A percentile compares a stretch with the other conserved stretches of the same genome.
Evolutionary conservation across 768 basidiomycete genomes (phyloP).

Genomic region (Kwoniella sp.): DNA sequence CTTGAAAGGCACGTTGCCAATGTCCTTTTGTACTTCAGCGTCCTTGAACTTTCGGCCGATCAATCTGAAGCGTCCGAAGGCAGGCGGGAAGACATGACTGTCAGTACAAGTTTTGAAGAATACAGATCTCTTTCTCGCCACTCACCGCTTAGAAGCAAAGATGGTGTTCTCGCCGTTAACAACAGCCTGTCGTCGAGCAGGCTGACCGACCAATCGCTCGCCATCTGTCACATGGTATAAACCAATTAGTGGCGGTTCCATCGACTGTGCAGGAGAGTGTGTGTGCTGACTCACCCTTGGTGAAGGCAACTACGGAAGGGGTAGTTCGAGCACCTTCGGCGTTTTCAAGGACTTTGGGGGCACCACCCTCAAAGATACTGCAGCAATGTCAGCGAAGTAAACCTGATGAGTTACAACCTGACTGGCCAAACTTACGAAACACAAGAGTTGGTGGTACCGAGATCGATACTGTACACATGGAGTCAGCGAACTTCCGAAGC

Average conservation of each 20-base stretch:
- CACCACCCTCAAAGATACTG: constrained; percentile 88
- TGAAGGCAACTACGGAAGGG: constrained; percentile 97
- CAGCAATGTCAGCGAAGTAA: constrained; percentile 53
- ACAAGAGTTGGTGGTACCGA: constrained; percentile 63
- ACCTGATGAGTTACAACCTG: neutral
- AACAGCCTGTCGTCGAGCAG: constrained; percentile 95
- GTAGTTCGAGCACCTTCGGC: constrained; percentile 96
- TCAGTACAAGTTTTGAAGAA: constrained; percentile 12
- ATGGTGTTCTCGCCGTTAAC: constrained; percentile 94
- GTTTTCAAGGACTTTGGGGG: constrained; percentile 93
- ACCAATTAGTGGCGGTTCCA: neutral
- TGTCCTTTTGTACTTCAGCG: constrained; percentile 89
- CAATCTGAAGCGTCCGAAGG: constrained; percentile 35
- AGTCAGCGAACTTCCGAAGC: constrained; percentile 66
- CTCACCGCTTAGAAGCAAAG: constrained; percentile 64
- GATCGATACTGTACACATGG: constrained; percentile 76
- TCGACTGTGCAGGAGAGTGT: neutral
- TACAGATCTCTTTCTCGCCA: too few species aligned
- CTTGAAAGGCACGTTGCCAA: constrained; percentile 64
- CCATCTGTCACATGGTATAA: constrained; percentile 74
- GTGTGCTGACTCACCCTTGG: constrained; percentile 61
- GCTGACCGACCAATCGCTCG: constrained; percentile 92
- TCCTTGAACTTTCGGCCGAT: constrained; percentile 93
- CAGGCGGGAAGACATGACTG: constrained; percentile 12
- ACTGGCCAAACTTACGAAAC: constrained; percentile 43